Evolutionary conservation across 805 yeast genomes (phyloP), one percentile per base, ranked within the genome.

Genomic region (Lipomyces sp.): DNA sequence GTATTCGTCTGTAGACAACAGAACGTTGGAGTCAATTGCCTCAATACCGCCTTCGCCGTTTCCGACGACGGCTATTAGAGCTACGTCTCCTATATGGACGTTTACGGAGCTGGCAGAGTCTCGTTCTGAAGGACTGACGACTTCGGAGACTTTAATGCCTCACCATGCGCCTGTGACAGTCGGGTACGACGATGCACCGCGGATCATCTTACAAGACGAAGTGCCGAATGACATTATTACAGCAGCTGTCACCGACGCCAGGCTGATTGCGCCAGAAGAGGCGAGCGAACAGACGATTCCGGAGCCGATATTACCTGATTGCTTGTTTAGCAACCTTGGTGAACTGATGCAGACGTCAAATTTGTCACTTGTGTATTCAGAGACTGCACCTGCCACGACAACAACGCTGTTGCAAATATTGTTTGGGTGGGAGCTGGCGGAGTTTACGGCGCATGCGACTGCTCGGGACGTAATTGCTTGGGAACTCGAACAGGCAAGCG

Each of bases 301-400:
- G 19, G 58, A 55, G 19, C 54, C 59, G 23, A 55, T 55, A 26
- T 38, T 55, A 8, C 59, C 59, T 1, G 59, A 55, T 31, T 55
- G 59, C 24, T 24, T 55, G 34, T 55, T 55, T 39, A 26, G 33
- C 22, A 43, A 46, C 19, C 38, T 55, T 5, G 59, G 57, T 24
- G 53, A 51, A 11, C 38, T 55, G 21, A 55, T 55, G 53, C 55
- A 50, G 43, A 39, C 24, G 7, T 51, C 56, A 5, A 42, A 28
- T n/a, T 14, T 29, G 14, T 47, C 43, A 3, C 43, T 51, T 14
- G 47, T 34, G 14, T 23, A 43, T 21, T 4, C 29, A n/a, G 21
- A 11, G n/a, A 35, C 43, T 14, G 41, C 42, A 4, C 41, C 42
- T 18, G 21, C 33, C 31, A 33, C 43, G n/a, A 16, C 40, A 4